Evolutionary conservation across 805 yeast genomes (phyloP), one percentile per base, ranked within the genome.

Genomic region (Candida rishiriensis): DNA sequence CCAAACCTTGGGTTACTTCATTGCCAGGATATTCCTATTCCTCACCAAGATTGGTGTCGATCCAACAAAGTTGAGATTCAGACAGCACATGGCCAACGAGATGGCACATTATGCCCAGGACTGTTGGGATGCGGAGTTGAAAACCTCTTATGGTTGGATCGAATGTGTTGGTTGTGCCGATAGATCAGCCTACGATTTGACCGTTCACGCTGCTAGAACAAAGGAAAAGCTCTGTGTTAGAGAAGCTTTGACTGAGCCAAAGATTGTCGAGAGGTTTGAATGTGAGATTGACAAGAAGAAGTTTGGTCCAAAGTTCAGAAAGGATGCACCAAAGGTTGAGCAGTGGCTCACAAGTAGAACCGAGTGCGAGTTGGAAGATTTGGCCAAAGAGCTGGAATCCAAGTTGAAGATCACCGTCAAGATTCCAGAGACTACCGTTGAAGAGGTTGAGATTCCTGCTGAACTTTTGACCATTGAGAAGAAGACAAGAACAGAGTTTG

Each of bases 141-240:
- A 86, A 57, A 83, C 97, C 36, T 88, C 97, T 30, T 93, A 88
- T 60, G 99, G 99, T 59, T 93, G 99, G 99, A 87, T 93, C 59
- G 99, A 93, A 74, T 95, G 99, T 82, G 97, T 93, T 65, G 99
- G 99, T 56, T 93, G 98, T 74, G 99, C 99, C 53, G 99, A 93
- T 72, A 83, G 99, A 75, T 87, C 96, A 38, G 99, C 99, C 35
- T 93, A 88, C 65, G 99, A 93, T 72, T 79, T 93, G 68, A 78
- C 91, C 39, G 99, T 95, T 49, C 99, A 93, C 66, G 71, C 97
- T 37, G 93, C 91, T 45, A 86, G 87, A 70, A 93, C 99, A 46
- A 88, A 88, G 69, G 97, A 88, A 72, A 91, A 89, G 70, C 74
- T 93, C 57, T 90, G 89, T 48, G 99, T 93, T 38, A 86, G 98